phyloP scores from a whole-genome alignment of 805 yeast genomes.

The Saccharomycodes ludwigii region DNA sequence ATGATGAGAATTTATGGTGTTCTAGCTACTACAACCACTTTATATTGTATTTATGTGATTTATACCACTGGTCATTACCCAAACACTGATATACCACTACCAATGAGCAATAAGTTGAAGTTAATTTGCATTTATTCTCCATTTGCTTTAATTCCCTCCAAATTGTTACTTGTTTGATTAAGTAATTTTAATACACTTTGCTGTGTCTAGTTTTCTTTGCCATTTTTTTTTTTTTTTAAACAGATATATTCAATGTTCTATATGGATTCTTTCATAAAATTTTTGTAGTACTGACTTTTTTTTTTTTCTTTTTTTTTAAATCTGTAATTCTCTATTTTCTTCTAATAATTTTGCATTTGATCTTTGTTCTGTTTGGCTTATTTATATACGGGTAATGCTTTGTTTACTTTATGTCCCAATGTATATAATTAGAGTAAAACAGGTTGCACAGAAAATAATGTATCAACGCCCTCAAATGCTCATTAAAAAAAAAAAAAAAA shows the following conservation, averaged over 20 bases:
- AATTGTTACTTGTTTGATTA: conserved; percentile 11
- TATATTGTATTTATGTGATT: conserved; percentile 53
- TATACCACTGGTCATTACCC: conserved; percentile 18
- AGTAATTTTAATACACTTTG: too few species aligned
- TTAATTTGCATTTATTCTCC: conserved; percentile 20
- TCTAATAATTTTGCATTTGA: too few species aligned
- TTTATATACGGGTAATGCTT: too few species aligned
- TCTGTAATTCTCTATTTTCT: too few species aligned
- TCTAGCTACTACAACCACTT: conserved; percentile 73
- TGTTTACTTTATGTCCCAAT: too few species aligned
- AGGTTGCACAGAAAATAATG: too few species aligned
- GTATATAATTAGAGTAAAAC: too few species aligned
- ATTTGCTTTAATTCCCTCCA: conserved; percentile 19
- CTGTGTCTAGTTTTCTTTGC: neutral
- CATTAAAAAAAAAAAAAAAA: too few species aligned
- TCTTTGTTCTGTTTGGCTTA: too few species aligned
- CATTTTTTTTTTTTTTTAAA: neutral
- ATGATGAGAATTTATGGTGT: conserved; percentile 58
- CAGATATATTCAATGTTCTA: neutral
- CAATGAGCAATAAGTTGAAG: conserved; percentile 10
- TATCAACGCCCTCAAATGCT: too few species aligned
- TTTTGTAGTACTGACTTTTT: neutral
- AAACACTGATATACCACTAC: conserved; percentile 8
- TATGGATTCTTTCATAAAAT: neutral
- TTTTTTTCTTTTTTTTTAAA: too few species aligned